Percentiles rank a stretch among this genome's conserved stretches.
Conservation (phyloP, 2,329 filamentous ascomycete genomes). For the Pezicula rhizophila region DNA sequence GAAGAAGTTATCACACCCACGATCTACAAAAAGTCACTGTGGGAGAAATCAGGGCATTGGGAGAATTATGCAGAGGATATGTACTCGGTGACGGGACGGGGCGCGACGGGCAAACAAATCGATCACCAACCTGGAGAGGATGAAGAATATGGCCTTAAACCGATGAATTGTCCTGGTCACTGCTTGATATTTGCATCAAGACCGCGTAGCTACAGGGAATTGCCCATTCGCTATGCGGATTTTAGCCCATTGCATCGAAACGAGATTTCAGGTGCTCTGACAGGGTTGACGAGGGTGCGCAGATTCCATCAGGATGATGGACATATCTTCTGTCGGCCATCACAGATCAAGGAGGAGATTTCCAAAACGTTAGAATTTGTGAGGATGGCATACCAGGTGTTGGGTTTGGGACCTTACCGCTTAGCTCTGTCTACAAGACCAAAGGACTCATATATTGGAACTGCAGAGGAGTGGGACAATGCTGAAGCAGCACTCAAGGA, state of each 20-base stretch:
- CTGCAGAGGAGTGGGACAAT: constrained; percentile 59
- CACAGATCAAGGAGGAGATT: constrained; percentile 71
- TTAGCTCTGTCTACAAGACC: constrained; percentile 76
- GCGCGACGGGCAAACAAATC: constrained; percentile 23
- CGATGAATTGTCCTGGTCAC: constrained; percentile 90
- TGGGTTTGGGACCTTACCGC: constrained; percentile 67
- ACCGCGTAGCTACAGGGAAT: constrained; percentile 68
- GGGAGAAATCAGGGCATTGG: constrained; percentile 81
- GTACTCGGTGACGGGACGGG: constrained; percentile 66
- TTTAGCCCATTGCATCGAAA: constrained; percentile 85
- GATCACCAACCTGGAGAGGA: constrained; percentile 45
- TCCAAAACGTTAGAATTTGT: constrained; percentile 69
- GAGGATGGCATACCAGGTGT: constrained; percentile 61
- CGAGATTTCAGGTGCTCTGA: constrained; percentile 75
- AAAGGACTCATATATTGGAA: constrained; percentile 70
- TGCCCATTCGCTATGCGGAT: constrained; percentile 80
- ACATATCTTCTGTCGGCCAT: constrained; percentile 80
- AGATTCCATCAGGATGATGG: constrained; percentile 89
- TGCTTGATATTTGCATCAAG: constrained; percentile 76
- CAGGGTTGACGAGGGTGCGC: constrained; percentile 75
- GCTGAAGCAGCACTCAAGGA: constrained; percentile 62
- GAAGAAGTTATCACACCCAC: constrained; percentile 84
- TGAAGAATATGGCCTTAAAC: constrained; percentile 77
- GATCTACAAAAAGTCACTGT: constrained; percentile 84
- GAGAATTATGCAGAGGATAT: constrained; percentile 90